Percentiles rank a stretch among this genome's conserved stretches.
Evolutionary conservation across 73 alveolate genomes (phyloP).

Genomic region (Paramecium pentaurelia): DNA sequence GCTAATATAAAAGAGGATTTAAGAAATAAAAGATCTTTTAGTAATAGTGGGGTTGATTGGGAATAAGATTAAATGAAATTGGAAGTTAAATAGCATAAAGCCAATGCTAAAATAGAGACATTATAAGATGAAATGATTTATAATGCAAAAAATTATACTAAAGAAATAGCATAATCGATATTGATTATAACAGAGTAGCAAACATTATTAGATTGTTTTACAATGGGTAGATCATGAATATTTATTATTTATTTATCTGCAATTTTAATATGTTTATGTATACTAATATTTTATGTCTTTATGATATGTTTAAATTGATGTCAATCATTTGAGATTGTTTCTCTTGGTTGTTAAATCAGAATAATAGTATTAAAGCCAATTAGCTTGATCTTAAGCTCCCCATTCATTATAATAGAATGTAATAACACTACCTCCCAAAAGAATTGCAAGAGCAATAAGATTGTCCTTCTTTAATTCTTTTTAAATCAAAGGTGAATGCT

Average conservation of each 20-base stretch:
- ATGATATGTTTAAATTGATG: background rate
- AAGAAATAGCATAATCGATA: constrained; percentile 90
- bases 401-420: background rate
- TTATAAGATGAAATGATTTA: constrained; percentile 93
- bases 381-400: background rate
- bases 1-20: constrained; percentile 92
- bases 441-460: background rate
- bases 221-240: constrained; percentile 18
- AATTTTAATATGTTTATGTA: background rate
- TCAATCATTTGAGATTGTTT: constrained; percentile 19
- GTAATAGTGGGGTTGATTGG: constrained; percentile 93
- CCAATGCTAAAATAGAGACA: constrained; percentile 94
- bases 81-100: constrained; percentile 95
- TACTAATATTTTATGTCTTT: background rate
- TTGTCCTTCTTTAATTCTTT: constrained; percentile 54
- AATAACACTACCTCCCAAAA: background rate
- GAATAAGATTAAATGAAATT: constrained; percentile 94
- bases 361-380: constrained; percentile 16
- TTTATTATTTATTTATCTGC: background rate
- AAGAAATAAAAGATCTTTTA: constrained; percentile 90
- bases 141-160: constrained; percentile 93
- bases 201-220: constrained; percentile 55
- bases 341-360: constrained; percentile 1
- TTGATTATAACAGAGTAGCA: constrained; percentile 73
- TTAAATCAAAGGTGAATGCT: constrained; percentile 43